These are phyloP conservation scores for Serendipita sp. DNA, from an alignment of 1,284 basidiomycete species.

Conservation along the genomic window DNA sequence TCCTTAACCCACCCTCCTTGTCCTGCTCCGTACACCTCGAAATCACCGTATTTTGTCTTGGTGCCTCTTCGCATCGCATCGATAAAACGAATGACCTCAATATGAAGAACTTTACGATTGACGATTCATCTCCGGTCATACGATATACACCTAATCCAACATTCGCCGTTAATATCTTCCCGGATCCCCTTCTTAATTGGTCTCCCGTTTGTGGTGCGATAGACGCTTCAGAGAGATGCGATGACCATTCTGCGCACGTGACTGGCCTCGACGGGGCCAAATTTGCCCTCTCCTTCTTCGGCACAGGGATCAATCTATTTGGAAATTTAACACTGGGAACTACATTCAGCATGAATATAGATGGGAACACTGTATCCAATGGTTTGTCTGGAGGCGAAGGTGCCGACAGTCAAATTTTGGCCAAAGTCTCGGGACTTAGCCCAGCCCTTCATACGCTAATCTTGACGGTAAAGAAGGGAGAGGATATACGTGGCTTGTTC, in stretches of 20 bases:
- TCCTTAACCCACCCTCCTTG: no score
- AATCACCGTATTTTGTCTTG: no score
- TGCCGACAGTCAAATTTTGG: background rate
- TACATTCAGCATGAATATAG: background rate
- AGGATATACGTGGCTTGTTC: background rate
- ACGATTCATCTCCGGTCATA: conserved; percentile 1
- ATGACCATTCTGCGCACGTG: background rate
- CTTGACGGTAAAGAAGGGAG: background rate
- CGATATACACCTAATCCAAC: background rate
- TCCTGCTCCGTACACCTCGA: no score
- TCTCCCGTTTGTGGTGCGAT: background rate
- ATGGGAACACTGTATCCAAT: background rate
- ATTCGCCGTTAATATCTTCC: background rate
- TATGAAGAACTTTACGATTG: background rate
- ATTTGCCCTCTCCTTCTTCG: background rate
- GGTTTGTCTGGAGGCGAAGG: background rate
- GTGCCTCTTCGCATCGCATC: background rate
- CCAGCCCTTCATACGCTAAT: background rate
- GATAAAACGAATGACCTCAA: background rate
- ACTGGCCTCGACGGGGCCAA: background rate
- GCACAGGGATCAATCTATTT: background rate
- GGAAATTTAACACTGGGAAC: background rate
- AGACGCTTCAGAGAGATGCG: background rate
- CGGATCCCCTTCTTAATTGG: background rate
- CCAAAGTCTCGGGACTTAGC: background rate